Base-by-base conservation (phyloP, 306 rosid genomes). In the Cucumis cinereus region DNA sequence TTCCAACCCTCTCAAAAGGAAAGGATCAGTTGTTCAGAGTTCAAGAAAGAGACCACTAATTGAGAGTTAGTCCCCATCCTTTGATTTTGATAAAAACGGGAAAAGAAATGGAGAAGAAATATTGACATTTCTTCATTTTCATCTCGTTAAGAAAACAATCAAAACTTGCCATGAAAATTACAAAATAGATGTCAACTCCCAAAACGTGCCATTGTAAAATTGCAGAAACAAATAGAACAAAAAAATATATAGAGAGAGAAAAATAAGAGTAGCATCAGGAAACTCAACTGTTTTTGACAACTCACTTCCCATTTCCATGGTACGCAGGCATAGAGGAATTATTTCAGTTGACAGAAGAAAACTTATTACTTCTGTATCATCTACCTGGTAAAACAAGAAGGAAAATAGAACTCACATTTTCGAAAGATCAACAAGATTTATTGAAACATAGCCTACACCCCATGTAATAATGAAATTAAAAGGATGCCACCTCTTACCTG, bases 271-370 rank as follows among this genome's bases (percentile, higher is more conserved):
- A 78, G 74, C 80, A 79, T 77, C 86, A 63, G 78, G 73, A 79
- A 35, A 89, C 96, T 88, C 86, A 87, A 90, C 93, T 64, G 92
- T 89, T 91, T 89, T 89, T 66, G 97, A 88, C 70, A 91, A 60
- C 81, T 89, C 97, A 62, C 89, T 84, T 35, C 97, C 97, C 84
- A 91, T 87, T 87, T 93, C 96, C 93, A 93, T 89, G 10, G 88
- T 91, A 63, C 92, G 96, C 60, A 93, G 79, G 88, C 97, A 91
- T 80, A 93, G 56, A 0, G 98, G 97, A 75, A 88, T 88, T 67
- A 91, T 87, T 79, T 93, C 93, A 0, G 92, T 91, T 10, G 93
- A 87, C 61, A 91, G 90, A 79, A 93, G 95, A 81, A 91, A 93
- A 75, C 88, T 82, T 67, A 91, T 87, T 56, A 88, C 93, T 56